These are phyloP conservation scores for Calonectria naviculata DNA, from an alignment of 2,329 filamentous ascomycete species.

Conservation along the genomic window DNA sequence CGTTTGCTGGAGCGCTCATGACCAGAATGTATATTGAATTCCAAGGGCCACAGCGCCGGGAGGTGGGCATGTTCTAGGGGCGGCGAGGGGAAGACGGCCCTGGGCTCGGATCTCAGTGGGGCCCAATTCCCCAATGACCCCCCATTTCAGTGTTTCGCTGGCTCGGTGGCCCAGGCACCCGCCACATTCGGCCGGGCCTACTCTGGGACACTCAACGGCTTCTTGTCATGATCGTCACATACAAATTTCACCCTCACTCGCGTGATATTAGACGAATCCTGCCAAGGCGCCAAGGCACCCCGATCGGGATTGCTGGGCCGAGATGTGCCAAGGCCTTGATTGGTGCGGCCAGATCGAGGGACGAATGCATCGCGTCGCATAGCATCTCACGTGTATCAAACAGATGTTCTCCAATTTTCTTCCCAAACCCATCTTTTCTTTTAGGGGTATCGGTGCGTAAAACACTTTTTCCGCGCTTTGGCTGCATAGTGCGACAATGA, in stretches of 20 bases:
- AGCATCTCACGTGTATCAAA: not conserved
- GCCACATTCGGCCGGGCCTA: not conserved
- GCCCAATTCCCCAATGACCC: not conserved
- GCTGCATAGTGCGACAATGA: constrained; percentile 17
- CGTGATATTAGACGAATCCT: not conserved
- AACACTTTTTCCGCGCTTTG: constrained; percentile 2
- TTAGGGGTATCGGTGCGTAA: constrained; percentile 34
- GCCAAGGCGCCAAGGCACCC: not conserved
- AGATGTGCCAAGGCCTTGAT: not conserved
- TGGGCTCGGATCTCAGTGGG: constrained; percentile 10
- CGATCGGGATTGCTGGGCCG: not conserved
- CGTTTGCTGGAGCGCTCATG: not conserved
- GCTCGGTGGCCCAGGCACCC: not conserved
- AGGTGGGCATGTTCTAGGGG: constrained; percentile 10
- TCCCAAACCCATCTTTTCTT: constrained; percentile 1
- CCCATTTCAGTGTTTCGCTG: not conserved
- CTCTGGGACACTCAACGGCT: not conserved
- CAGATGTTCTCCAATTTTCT: constrained; percentile 5
- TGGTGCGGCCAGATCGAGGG: not conserved
- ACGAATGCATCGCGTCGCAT: not conserved
- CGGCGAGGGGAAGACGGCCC: not conserved
- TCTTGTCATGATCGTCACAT: not conserved
- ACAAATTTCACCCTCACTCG: not conserved
- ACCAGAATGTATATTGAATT: not conserved
- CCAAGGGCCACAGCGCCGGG: not conserved